These are phyloP conservation scores for Populus hybrid DNA, from an alignment of 441 rosid species.

Conservation along the genomic window DNA sequence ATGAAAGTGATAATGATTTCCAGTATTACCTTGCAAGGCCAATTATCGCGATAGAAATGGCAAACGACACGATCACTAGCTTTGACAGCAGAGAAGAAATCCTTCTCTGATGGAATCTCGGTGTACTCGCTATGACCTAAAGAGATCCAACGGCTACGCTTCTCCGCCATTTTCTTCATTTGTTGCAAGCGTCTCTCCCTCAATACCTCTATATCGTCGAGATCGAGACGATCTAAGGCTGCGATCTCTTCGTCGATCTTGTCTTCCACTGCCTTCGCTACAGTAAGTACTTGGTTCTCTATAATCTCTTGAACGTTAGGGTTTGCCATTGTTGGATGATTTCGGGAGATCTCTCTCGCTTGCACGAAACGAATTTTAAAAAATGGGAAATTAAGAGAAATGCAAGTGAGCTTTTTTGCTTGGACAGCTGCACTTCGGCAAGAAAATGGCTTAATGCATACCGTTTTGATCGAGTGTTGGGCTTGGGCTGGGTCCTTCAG, in stretches of 20 bases:
- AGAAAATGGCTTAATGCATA: neutral
- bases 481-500: neutral
- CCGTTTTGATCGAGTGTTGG: neutral
- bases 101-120: conserved; percentile 77
- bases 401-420: neutral
- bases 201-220: conserved; percentile 72
- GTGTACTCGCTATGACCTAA: conserved; percentile 90
- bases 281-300: conserved; percentile 84
- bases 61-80: conserved; percentile 93
- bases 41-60: conserved; percentile 92
- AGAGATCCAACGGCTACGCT: conserved; percentile 84
- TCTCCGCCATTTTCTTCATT: conserved; percentile 96
- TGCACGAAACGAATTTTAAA: neutral
- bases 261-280: conserved; percentile 86
- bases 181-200: conserved; percentile 78
- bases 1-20: neutral
- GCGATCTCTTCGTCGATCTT: conserved; percentile 80
- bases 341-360: conserved; percentile 1
- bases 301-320: conserved; percentile 70
- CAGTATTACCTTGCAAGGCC: conserved; percentile 81
- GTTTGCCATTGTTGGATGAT: conserved; percentile 46
- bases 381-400: neutral
- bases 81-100: conserved; percentile 76
- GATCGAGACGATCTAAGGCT: conserved; percentile 66
- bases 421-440: too few species aligned